Conservation (phyloP, 345 rosid genomes). For the Moringa oleifera region DNA sequence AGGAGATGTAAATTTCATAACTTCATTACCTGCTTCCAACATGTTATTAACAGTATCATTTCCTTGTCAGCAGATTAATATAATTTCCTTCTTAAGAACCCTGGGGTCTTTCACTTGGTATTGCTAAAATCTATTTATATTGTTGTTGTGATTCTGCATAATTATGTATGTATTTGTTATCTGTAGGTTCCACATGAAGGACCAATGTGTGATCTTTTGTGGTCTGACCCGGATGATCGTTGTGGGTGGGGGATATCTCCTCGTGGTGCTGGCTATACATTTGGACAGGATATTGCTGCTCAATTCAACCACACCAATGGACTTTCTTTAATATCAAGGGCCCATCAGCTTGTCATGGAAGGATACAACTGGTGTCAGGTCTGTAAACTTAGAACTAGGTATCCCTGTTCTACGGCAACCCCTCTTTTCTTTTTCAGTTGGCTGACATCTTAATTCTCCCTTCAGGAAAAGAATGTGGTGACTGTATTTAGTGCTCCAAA, state of each 20-base stretch:
- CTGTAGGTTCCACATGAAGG: constrained; percentile 94
- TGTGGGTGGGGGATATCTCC: constrained; percentile 99
- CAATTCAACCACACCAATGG: constrained; percentile 90
- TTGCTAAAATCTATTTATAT: too few species aligned
- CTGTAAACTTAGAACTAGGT: constrained; percentile 8
- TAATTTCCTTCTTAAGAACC: too few species aligned
- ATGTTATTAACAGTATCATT: too few species aligned
- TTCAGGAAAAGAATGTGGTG: constrained; percentile 83
- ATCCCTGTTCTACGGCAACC: background rate
- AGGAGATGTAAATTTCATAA: too few species aligned
- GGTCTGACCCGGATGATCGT: constrained; percentile 98
- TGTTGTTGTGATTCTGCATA: background rate
- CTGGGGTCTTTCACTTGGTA: too few species aligned
- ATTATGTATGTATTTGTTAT: background rate
- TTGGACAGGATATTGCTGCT: constrained; percentile 88
- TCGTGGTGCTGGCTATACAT: constrained; percentile 97
- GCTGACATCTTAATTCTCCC: background rate
- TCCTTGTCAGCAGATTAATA: too few species aligned
- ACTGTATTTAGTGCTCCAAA: constrained; percentile 96
- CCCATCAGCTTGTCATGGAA: constrained; percentile 98
- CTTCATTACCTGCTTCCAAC: too few species aligned
- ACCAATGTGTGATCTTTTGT: constrained; percentile 95
- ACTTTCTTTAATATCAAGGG: constrained; percentile 78
- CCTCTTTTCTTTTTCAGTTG: background rate
- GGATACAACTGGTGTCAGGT: constrained; percentile 98